A percentile compares a stretch with the other conserved stretches of the same genome.
These are phyloP conservation scores for Penicillium paxilli DNA, from an alignment of 495 filamentous ascomycete genomes.

Conservation along the genomic window DNA sequence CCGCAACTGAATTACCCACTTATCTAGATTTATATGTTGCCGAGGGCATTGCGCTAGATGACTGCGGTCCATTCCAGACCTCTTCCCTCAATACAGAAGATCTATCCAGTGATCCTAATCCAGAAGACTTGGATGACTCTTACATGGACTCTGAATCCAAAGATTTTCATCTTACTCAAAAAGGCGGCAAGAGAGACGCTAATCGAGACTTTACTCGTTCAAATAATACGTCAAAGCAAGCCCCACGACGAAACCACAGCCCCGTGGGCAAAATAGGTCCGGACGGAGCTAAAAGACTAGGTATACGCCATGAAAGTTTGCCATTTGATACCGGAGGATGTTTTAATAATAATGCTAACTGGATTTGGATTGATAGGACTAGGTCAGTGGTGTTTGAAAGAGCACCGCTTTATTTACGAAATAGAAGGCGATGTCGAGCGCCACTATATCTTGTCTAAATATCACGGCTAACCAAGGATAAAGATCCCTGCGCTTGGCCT, in stretches of 20 bases:
- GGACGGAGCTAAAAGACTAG: conserved; percentile 36
- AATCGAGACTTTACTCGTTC: conserved; percentile 14
- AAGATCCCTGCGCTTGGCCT: background rate
- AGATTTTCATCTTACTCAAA: no score
- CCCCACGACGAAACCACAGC: conserved; percentile 10
- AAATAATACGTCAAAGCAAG: conserved; percentile 12
- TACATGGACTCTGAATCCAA: conserved; percentile 1
- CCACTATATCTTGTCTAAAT: background rate
- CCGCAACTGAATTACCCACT: conserved; percentile 60
- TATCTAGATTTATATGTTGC: conserved; percentile 74
- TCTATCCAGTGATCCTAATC: background rate
- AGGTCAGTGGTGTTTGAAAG: no score
- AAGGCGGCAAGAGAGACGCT: conserved; percentile 15
- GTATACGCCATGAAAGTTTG: no score
- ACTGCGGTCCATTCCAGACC: conserved; percentile 18
- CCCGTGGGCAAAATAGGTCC: conserved; percentile 6
- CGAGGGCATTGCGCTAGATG: conserved; percentile 55
- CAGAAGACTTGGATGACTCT: conserved; percentile 14
- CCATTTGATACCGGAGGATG: no score
- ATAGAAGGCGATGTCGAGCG: no score
- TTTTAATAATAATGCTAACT: no score
- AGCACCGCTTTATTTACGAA: no score
- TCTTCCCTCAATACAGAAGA: background rate
- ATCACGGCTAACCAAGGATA: background rate
- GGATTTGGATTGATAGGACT: no score